These are phyloP conservation scores for Stephania cephalantha DNA, from an alignment of 164 flowering plant species.

Conservation along the genomic window DNA sequence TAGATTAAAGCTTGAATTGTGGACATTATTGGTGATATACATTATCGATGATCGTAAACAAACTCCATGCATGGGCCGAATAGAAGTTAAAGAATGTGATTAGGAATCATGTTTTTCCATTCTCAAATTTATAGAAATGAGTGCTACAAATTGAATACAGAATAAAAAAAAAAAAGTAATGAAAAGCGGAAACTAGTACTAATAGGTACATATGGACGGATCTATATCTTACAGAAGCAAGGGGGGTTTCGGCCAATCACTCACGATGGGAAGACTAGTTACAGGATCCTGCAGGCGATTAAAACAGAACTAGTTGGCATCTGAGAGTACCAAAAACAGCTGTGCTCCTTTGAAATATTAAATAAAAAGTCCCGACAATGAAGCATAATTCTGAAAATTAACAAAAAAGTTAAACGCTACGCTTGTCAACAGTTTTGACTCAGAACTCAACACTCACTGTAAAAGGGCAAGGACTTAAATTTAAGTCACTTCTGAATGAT, in stretches of 20 bases:
- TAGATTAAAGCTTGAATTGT: background rate
- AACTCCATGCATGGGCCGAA: background rate
- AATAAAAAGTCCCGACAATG: background rate
- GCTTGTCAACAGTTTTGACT: background rate
- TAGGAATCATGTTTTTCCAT: background rate
- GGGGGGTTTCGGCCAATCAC: conserved; percentile 60
- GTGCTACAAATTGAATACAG: background rate
- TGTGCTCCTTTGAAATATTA: background rate
- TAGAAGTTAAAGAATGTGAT: background rate
- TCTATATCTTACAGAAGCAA: conserved; percentile 58
- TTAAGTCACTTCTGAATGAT: conserved; percentile 63
- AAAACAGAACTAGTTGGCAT: conserved; percentile 9
- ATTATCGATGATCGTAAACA: background rate
- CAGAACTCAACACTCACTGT: conserved; percentile 37
- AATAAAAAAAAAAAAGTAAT: background rate
- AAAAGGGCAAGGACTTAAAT: conserved; percentile 69
- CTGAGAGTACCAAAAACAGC: background rate
- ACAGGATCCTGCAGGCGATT: conserved; percentile 72
- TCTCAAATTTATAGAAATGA: background rate
- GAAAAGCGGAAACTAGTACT: background rate
- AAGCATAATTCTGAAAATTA: background rate
- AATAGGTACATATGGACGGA: background rate
- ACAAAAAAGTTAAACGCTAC: background rate
- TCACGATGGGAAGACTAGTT: conserved; percentile 76
- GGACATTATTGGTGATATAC: background rate